Evolutionary conservation across 192 early-diverging fungal species (phyloP), one percentile per base, ranked within the genome.

Genomic region (Powellomyces hirtus): DNA sequence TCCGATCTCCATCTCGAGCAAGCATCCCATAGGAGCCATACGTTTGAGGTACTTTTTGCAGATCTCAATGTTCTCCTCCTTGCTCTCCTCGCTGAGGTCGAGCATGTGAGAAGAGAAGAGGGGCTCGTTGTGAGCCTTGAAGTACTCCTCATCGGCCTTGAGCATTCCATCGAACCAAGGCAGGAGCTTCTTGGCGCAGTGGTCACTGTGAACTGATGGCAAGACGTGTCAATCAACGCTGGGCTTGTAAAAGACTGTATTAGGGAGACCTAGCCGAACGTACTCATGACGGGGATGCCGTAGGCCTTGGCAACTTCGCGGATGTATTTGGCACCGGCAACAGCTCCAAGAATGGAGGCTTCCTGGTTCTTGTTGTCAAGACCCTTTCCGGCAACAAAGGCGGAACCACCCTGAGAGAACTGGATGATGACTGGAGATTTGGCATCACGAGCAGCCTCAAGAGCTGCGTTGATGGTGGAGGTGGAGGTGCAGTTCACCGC

Each of bases 121-220:
- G 56, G 95, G 94, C 84, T 95, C 95, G 72, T 87, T 87, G 79
- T 97, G 91, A 70, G 77, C 75, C 84, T 89, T 90, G 84, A 94
- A 97, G 90, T 97, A 94, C 65, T 82, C 90, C 78, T 96, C 94
- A 79, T 97, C 94, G 56, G 94, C 95, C 37, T 77, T 85, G 55
- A 97, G 81, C 95, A 97, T 97, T 66, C 95, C 95, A 62, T 97
- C 95, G 74, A 97, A 94, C 95, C 95, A 97, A 36, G 93, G 92
- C 34, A 97, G 84, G 58, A 97, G 88, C 86, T 96, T 95, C 80
- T 93, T 90, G 76, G 92, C 95, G 81, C 95, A 97, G 88, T 97
- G 95, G 79, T 97, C 95, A 61, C 90, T 91, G 88, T 97, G 95
- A 60, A 94, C 72, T 36, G 89, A 55, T 70, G 63, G 38, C 16